These are phyloP conservation scores for Globisporangium spinosum DNA, from an alignment of 352 stramenopile species.

Conservation along the genomic window DNA sequence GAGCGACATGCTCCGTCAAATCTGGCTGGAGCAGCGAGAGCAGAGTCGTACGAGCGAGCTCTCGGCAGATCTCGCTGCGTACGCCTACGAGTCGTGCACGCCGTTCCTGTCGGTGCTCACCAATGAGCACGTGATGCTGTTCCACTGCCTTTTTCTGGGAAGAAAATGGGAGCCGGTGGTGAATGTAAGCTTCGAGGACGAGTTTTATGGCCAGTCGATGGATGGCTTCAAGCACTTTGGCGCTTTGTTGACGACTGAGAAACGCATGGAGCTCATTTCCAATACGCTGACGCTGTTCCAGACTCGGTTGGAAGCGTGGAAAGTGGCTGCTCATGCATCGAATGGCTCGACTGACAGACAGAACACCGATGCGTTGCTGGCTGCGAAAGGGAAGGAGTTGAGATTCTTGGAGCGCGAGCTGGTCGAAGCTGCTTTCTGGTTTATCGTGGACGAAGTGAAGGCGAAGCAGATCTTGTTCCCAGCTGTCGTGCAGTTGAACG, in stretches of 20 bases:
- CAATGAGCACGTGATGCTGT: conserved; percentile 64
- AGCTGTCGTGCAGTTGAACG: neutral
- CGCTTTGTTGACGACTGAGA: conserved; percentile 32
- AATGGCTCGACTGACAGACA: conserved; percentile 4
- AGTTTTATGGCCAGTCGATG: conserved; percentile 58
- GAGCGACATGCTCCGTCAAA: conserved; percentile 35
- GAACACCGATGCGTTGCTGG: conserved; percentile 13
- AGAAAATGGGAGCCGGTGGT: conserved; percentile 10
- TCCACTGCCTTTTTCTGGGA: conserved; percentile 47
- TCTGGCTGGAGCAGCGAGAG: conserved; percentile 36
- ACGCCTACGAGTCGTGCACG: conserved; percentile 68
- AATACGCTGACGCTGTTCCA: conserved; percentile 45
- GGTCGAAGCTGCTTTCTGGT: conserved; percentile 27
- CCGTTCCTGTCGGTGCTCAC: conserved; percentile 62
- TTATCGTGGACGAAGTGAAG: conserved; percentile 27
- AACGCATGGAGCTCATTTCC: conserved; percentile 50
- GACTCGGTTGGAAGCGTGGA: conserved; percentile 37
- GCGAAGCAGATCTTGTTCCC: conserved; percentile 1
- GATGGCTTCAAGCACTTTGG: conserved; percentile 33
- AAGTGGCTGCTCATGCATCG: conserved; percentile 14
- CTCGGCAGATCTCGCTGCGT: conserved; percentile 42
- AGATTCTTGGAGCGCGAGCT: conserved; percentile 36
- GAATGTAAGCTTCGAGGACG: conserved; percentile 17
- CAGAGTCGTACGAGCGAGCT: conserved; percentile 2
- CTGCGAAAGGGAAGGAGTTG: conserved; percentile 30